These are phyloP conservation scores for Fusarium keratoplasticum DNA, from an alignment of 2,329 filamentous ascomycete species.

Conservation along the genomic window DNA sequence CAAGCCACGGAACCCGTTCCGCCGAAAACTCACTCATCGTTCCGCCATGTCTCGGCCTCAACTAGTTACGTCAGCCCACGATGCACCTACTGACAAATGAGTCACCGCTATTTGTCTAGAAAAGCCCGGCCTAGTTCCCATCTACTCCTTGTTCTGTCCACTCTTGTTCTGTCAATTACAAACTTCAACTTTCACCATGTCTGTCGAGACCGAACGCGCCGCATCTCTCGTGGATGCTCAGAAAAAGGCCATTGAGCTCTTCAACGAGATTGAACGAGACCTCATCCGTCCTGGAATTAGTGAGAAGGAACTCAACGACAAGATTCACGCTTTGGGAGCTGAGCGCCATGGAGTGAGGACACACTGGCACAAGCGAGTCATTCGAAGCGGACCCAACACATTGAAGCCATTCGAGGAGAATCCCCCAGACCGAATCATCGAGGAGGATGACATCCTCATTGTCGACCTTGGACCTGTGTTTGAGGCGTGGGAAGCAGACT, in stretches of 20 bases:
- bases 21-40: background rate
- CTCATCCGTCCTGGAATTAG: background rate
- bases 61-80: background rate
- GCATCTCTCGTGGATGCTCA: constrained; percentile 57
- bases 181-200: background rate
- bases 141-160: background rate
- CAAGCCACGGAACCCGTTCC: background rate
- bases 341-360: constrained; percentile 54
- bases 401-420: constrained; percentile 60
- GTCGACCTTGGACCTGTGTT: constrained; percentile 65
- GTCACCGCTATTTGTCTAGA: background rate
- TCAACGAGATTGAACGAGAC: constrained; percentile 57
- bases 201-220: constrained; percentile 1
- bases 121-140: background rate
- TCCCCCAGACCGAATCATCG: constrained; percentile 60
- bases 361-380: constrained; percentile 65
- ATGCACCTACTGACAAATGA: background rate
- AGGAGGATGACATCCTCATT: constrained; percentile 62
- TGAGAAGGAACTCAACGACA: constrained; percentile 51
- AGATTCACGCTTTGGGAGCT: constrained; percentile 54
- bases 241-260: constrained; percentile 57
- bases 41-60: background rate
- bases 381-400: constrained; percentile 63
- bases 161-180: background rate
- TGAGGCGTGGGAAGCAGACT: constrained; percentile 60